These are phyloP conservation scores for Silene vulgaris DNA, from an alignment of 179 eudicot genomes.

Conservation along the genomic window DNA sequence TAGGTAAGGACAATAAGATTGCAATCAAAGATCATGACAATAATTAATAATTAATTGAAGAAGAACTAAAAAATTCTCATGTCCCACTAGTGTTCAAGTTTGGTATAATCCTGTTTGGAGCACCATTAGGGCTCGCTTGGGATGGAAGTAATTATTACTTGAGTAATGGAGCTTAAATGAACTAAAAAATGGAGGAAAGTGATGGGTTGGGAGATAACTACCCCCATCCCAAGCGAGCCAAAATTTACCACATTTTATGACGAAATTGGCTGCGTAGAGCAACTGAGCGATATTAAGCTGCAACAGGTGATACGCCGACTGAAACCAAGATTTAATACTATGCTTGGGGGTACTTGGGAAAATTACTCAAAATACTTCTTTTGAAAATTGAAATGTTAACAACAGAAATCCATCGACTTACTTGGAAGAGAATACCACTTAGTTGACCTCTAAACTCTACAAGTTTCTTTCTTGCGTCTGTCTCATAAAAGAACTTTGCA, in stretches of 20 bases:
- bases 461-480: conserved; percentile 68
- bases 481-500: conserved; percentile 93
- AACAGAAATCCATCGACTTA: conserved; percentile 33
- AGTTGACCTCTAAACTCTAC: conserved; percentile 77
- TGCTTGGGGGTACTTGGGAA: background rate
- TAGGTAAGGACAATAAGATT: too few relatives aligned
- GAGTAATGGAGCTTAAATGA: too few relatives aligned
- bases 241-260: background rate
- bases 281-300: background rate
- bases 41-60: too few relatives aligned
- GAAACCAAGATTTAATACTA: background rate
- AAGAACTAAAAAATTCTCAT: background rate
- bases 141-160: too few relatives aligned
- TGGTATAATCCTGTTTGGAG: background rate
- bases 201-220: too few relatives aligned
- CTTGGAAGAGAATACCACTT: conserved; percentile 95
- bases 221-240: background rate
- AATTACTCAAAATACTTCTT: background rate
- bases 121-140: background rate
- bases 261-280: background rate
- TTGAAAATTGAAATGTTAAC: conserved; percentile 4
- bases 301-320: background rate
- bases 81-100: background rate
- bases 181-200: too few relatives aligned
- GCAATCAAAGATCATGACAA: too few relatives aligned